Base-by-base conservation (phyloP, 148 eudicot genomes). In the Gaultheria prostrata region DNA sequence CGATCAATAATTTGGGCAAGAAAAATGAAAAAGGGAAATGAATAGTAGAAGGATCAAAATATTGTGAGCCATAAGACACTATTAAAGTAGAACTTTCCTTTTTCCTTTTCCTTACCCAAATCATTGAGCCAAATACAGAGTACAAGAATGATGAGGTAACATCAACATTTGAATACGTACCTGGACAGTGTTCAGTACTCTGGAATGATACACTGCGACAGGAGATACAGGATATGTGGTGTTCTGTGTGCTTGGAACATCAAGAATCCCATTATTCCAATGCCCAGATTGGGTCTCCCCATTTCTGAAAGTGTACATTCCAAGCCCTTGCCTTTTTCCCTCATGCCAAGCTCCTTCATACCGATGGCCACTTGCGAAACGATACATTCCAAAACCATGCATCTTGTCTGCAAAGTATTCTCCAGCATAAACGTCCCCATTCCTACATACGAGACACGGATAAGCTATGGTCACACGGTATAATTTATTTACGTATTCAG, bases 281-380 rank as follows among this genome's bases (percentile, higher is more conserved):
- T 95, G 96, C 33, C 98, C 98, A 35, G 98, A 90, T 76, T 95
- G 95, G 74, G 98, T 92, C 89, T 95, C 98, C 49, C 95, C 98
- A 78, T 89, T 93, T 88, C 98, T 90, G 83, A 93, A 95, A 9
- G 97, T 94, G 89, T 95, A 95, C 94, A 93, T 92, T 45, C 98
- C 98, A 77, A 94, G 98, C 76, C 98, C 98, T 90, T 95, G 98
- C 86, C 98, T 92, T 88, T 89, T 91, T 14, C 98, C 98, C 88
- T 95, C 98, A 82, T 95, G 98, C 98, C 98, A 95, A 18, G 98
- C 93, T 86, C 98, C 98, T 89, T 95, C 98, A 72, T 94, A 95
- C 17, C 92, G 87, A 86, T 95, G 98, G 35, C 96, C 98, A 83
- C 91, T 95, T 13, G 94, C 94, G 85, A 95, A 95, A 61, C 86